phyloP scores from a whole-genome alignment of 2,329 filamentous ascomycete species.

The Colletotrichum eremochloae region DNA sequence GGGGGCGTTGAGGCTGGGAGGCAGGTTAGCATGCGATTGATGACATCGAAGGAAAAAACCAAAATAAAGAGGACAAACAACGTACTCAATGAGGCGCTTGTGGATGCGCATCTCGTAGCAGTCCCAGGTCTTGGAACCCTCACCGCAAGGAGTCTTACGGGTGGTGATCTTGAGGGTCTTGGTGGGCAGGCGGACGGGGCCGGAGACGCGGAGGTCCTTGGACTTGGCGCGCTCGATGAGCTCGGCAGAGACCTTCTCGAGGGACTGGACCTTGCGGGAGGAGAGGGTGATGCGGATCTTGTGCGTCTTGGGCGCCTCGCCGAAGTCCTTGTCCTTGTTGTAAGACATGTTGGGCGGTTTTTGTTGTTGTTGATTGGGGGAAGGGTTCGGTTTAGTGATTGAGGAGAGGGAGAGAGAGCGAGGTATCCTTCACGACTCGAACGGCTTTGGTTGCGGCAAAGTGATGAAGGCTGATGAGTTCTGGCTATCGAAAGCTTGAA shows the following conservation, averaged over 20 bases:
- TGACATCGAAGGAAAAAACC: too few relatives aligned
- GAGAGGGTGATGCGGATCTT: conserved; percentile 90
- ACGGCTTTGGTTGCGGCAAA: conserved; percentile 79
- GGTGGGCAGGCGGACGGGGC: conserved; percentile 93
- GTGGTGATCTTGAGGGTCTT: conserved; percentile 97
- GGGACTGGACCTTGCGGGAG: conserved; percentile 91
- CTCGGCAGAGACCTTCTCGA: conserved; percentile 98
- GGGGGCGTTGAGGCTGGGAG: conserved; percentile 84
- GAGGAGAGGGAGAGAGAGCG: conserved; percentile 1
- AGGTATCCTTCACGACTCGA: conserved; percentile 82
- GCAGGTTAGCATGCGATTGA: conserved; percentile 31
- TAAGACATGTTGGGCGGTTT: conserved; percentile 81
- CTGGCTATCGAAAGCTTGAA: conserved; percentile 40
- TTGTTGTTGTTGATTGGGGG: conserved; percentile 31
- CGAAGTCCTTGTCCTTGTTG: conserved; percentile 97
- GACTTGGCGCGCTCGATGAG: conserved; percentile 98
- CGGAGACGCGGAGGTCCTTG: conserved; percentile 97
- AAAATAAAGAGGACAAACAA: conserved; percentile 44
- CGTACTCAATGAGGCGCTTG: conserved; percentile 95
- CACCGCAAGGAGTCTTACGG: conserved; percentile 98
- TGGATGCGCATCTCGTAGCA: conserved; percentile 99
- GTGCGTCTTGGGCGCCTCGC: conserved; percentile 94
- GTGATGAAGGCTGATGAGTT: conserved; percentile 74
- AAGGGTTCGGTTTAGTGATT: conserved; percentile 22
- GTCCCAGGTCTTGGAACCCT: conserved; percentile 99